These are phyloP conservation scores for Melastoma candidum DNA, from an alignment of 441 rosid species.

Conservation along the genomic window DNA sequence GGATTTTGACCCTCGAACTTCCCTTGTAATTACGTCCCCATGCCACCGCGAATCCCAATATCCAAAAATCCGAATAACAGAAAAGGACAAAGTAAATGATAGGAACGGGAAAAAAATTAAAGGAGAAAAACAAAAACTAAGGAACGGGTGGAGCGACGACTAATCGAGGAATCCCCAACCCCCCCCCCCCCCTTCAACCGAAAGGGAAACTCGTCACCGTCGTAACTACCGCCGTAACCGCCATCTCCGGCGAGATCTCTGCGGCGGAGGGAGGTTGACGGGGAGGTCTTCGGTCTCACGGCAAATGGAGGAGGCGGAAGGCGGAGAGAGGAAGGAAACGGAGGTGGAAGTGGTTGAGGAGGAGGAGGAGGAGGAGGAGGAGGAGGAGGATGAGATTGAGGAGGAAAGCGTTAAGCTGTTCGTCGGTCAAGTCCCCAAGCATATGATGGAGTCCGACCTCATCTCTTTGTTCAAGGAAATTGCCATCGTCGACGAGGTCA, in stretches of 20 bases:
- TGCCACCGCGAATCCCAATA: no score
- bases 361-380: no score
- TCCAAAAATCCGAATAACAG: no score
- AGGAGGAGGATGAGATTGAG: constrained; percentile 9
- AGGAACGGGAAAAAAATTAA: no score
- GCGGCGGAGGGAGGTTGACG: constrained; percentile 14
- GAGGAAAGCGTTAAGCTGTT: constrained; percentile 96
- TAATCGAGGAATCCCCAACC: no score
- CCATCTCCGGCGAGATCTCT: constrained; percentile 15
- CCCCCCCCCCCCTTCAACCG: no score
- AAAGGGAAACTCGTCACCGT: no score
- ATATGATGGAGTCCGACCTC: constrained; percentile 86
- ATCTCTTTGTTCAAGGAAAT: constrained; percentile 78
- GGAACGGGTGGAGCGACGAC: no score
- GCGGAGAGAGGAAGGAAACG: constrained; percentile 13
- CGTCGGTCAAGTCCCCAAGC: constrained; percentile 97
- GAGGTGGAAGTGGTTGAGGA: constrained; percentile 61
- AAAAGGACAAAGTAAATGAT: no score
- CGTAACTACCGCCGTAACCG: not conserved
- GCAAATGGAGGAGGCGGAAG: not conserved
- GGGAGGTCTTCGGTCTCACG: not conserved
- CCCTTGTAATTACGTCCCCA: no score
- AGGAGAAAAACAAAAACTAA: no score
- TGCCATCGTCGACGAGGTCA: constrained; percentile 90
- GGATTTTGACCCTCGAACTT: no score